A percentile compares a stretch with the other conserved stretches of the same genome.
Evolutionary conservation across 305 asterid genomes (phyloP).

Genomic region (Fraxinus platypoda): DNA sequence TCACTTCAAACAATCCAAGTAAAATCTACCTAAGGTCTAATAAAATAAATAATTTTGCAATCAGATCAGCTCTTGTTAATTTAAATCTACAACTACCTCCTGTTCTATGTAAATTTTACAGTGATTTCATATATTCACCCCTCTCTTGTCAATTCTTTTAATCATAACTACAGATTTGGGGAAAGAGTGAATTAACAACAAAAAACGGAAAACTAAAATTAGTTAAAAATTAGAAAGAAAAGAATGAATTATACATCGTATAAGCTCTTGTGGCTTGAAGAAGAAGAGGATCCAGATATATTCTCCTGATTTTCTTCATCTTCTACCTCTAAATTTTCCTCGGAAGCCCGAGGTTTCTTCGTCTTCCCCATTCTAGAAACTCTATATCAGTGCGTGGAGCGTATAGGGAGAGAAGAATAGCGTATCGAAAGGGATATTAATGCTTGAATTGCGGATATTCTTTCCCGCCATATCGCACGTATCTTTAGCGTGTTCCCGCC

Average conservation of each 20-base stretch:
- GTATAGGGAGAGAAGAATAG: neutral
- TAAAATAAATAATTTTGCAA: neutral
- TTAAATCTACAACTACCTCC: neutral
- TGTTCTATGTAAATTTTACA: neutral
- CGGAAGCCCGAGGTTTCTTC: conserved; percentile 56
- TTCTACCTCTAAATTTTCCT: conserved; percentile 42
- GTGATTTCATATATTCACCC: neutral
- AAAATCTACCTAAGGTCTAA: neutral
- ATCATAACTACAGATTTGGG: neutral
- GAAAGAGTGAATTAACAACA: neutral
- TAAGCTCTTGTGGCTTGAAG: conserved; percentile 53
- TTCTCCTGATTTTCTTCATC: conserved; percentile 37
- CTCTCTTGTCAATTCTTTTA: neutral
- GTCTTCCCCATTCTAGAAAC: conserved; percentile 57
- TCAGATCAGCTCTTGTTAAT: neutral
- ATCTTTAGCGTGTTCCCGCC: conserved; percentile 24
- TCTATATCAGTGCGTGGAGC: conserved; percentile 3
- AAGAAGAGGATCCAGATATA: conserved; percentile 33
- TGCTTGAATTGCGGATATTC: conserved; percentile 21
- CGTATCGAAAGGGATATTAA: neutral
- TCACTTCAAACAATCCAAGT: neutral
- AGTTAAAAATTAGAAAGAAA: neutral
- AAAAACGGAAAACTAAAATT: neutral
- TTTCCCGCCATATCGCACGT: conserved; percentile 60
- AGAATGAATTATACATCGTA: conserved; percentile 51